These are phyloP conservation scores for Lepidium campestre DNA, from an alignment of 441 rosid species.

Conservation along the genomic window DNA sequence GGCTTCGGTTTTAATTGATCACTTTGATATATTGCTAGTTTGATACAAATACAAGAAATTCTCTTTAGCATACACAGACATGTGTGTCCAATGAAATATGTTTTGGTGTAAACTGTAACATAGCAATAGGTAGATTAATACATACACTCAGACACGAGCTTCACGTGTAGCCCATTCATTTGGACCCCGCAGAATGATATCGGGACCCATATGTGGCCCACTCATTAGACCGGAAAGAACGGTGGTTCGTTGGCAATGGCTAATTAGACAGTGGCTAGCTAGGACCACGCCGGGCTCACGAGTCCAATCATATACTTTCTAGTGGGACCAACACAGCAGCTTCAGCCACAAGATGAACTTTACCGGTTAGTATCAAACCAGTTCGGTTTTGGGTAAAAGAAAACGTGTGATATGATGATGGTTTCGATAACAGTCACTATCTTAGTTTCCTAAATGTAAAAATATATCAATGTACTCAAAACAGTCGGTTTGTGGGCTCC, in stretches of 20 bases:
- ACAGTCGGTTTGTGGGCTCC: slow-evolving; percentile 21
- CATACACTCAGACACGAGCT: slow-evolving; percentile 12
- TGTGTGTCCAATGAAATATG: slow-evolving; percentile 2
- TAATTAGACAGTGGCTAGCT: slow-evolving; percentile 49
- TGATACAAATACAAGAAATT: neutral
- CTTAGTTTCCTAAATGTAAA: slow-evolving; percentile 9
- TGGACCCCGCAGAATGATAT: slow-evolving; percentile 3
- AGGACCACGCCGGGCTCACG: slow-evolving; percentile 63
- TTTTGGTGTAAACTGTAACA: neutral
- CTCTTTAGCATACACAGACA: neutral
- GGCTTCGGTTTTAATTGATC: neutral
- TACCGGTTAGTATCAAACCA: slow-evolving; percentile 17
- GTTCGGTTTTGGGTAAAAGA: neutral
- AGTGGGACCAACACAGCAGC: slow-evolving; percentile 24
- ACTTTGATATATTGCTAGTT: neutral
- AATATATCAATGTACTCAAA: slow-evolving; percentile 10
- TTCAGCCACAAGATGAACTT: slow-evolving; percentile 20
- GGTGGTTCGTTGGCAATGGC: slow-evolving; percentile 28
- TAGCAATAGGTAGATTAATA: neutral
- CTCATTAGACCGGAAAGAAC: slow-evolving; percentile 15
- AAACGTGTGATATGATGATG: slow-evolving; percentile 21
- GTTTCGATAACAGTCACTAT: slow-evolving; percentile 6
- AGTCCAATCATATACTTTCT: slow-evolving; percentile 17
- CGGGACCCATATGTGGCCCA: neutral
- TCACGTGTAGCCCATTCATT: slow-evolving; percentile 21